A percentile compares a stretch with the other conserved stretches of the same genome.
phyloP scores from a whole-genome alignment of 805 yeast genomes.

The Starmerella cellae region DNA sequence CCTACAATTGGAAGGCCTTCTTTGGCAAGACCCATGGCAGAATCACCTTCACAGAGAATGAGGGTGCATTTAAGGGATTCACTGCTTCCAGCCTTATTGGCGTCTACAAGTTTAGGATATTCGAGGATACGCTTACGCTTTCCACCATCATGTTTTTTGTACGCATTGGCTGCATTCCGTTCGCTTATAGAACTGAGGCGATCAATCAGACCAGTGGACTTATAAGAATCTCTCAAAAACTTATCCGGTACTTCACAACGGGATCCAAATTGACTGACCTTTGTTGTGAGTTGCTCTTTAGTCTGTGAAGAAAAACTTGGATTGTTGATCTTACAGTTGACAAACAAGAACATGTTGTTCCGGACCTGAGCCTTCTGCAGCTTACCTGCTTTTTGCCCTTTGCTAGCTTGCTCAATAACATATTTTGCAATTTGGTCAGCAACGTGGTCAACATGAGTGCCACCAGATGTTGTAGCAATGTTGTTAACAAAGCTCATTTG shows the following conservation, averaged over 20 bases:
- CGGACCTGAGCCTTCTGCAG: slow-evolving; percentile 80
- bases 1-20: slow-evolving; percentile 93
- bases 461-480: slow-evolving; percentile 94
- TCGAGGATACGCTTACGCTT: slow-evolving; percentile 66
- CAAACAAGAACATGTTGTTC: slow-evolving; percentile 77
- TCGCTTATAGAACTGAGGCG: slow-evolving; percentile 72
- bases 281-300: slow-evolving; percentile 86
- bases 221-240: slow-evolving; percentile 49
- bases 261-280: slow-evolving; percentile 80
- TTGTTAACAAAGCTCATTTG: slow-evolving; percentile 96
- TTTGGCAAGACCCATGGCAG: slow-evolving; percentile 83
- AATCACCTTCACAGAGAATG: slow-evolving; percentile 92
- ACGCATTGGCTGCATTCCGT: slow-evolving; percentile 73
- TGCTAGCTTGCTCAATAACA: slow-evolving; percentile 60
- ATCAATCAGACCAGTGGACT: slow-evolving; percentile 57
- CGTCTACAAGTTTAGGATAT: slow-evolving; percentile 83
- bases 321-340: slow-evolving; percentile 85
- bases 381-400: slow-evolving; percentile 40
- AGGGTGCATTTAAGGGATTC: slow-evolving; percentile 88
- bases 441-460: slow-evolving; percentile 81
- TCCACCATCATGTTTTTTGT: slow-evolving; percentile 77
- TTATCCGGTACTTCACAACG: slow-evolving; percentile 63
- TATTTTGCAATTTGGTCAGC: slow-evolving; percentile 74
- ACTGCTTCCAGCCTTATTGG: slow-evolving; percentile 87
- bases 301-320: slow-evolving; percentile 98